Evolutionary conservation across 306 rosid species (phyloP).

Genomic region (Sphenostylis stenocarpa): DNA sequence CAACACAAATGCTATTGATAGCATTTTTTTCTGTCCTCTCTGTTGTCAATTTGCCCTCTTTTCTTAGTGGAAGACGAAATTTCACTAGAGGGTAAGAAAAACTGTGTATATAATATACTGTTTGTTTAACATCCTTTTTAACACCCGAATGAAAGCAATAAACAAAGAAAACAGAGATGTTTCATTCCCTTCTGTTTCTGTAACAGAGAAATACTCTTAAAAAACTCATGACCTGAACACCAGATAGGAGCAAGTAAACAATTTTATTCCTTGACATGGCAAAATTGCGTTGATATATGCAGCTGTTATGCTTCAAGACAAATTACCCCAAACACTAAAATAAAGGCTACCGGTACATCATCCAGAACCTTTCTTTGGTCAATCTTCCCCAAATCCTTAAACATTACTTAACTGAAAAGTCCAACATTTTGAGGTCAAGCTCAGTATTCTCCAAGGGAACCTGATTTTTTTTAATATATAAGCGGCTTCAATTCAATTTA

Average conservation of each 20-base stretch:
- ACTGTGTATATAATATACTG: not conserved
- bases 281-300: not conserved
- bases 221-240: not conserved
- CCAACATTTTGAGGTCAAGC: no score
- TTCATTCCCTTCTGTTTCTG: not conserved
- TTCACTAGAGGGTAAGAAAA: not conserved
- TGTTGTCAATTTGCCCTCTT: not conserved
- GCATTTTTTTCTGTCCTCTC: not conserved
- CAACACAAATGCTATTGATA: not conserved
- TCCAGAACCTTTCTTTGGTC: no score
- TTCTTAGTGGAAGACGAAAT: not conserved
- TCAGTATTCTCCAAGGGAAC: no score
- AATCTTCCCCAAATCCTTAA: no score
- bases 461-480: not conserved
- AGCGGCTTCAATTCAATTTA: not conserved
- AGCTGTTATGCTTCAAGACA: not conserved
- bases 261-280: not conserved
- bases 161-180: not conserved
- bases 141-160: not conserved
- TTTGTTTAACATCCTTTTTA: not conserved
- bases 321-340: no score
- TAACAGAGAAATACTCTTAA: not conserved
- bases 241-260: not conserved
- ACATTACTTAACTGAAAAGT: no score
- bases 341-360: no score